These are phyloP conservation scores for Auriscalpium orientale DNA, from an alignment of 768 basidiomycete genomes.

Conservation along the genomic window DNA sequence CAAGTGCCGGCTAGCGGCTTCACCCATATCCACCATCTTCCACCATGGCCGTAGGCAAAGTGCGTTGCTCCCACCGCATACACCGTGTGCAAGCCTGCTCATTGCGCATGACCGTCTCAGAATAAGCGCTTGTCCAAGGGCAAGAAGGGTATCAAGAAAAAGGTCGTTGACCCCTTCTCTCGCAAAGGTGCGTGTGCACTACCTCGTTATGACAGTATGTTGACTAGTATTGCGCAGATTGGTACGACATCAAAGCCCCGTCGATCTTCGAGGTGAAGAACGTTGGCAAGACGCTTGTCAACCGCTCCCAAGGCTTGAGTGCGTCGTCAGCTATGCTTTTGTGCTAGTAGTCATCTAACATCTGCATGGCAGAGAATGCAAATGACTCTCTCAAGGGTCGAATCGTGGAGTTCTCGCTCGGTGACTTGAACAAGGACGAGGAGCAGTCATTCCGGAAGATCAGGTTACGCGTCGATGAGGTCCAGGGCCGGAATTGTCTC, in stretches of 20 bases:
- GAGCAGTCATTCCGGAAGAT: slow-evolving; percentile 99
- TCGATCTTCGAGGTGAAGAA: slow-evolving; percentile 95
- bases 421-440: slow-evolving; percentile 98
- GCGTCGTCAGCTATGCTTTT: slow-evolving; percentile 30
- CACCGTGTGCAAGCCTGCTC: not conserved
- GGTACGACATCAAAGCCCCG: slow-evolving; percentile 99
- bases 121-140: slow-evolving; percentile 98
- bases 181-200: slow-evolving; percentile 74
- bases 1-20: slow-evolving; percentile 38
- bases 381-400: slow-evolving; percentile 98
- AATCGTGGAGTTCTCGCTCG: slow-evolving; percentile 92
- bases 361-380: slow-evolving; percentile 71
- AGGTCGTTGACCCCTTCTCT: slow-evolving; percentile 99
- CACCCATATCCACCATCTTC: slow-evolving; percentile 25
- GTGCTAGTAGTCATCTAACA: slow-evolving; percentile 10
- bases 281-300: slow-evolving; percentile 97
- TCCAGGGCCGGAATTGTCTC: slow-evolving; percentile 97
- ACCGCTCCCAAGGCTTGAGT: slow-evolving; percentile 98
- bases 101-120: slow-evolving; percentile 31
- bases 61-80: slow-evolving; percentile 23
- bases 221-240: slow-evolving; percentile 48
- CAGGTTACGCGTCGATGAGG: slow-evolving; percentile 93
- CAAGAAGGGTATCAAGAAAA: slow-evolving; percentile 99
- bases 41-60: slow-evolving; percentile 88
- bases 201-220: no score